phyloP scores from a whole-genome alignment of 306 rosid species.

The Vigna trinervia region DNA sequence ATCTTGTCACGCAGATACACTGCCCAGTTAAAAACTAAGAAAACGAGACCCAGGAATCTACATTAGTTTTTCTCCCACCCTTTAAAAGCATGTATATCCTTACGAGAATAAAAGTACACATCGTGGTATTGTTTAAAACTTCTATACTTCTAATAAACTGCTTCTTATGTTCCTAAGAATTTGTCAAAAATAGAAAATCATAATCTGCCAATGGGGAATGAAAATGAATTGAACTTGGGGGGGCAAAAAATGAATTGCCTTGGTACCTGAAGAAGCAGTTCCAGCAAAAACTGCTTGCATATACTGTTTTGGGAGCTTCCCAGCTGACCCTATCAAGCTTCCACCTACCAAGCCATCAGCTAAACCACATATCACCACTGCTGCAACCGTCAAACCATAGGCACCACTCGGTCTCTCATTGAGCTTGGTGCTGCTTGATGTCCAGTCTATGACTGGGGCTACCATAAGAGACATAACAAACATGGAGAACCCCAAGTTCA shows the following conservation, averaged over 20 bases:
- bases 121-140: conserved; percentile 28
- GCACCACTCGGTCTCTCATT: conserved; percentile 53
- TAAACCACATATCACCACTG: conserved; percentile 52
- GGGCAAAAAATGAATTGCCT: conserved; percentile 9
- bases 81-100: conserved; percentile 43
- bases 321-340: conserved; percentile 94
- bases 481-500: conserved; percentile 59
- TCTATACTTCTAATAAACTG: conserved; percentile 23
- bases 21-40: conserved; percentile 22
- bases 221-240: conserved; percentile 36
- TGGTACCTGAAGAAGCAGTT: conserved; percentile 90
- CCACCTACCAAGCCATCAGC: conserved; percentile 89
- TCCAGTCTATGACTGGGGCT: conserved; percentile 72
- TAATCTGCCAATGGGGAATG: conserved; percentile 27
- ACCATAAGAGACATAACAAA: conserved; percentile 70
- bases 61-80: background rate
- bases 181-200: conserved; percentile 35
- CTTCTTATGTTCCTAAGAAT: conserved; percentile 3
- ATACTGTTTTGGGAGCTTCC: conserved; percentile 82
- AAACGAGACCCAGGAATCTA: conserved; percentile 41
- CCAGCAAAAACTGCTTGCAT: conserved; percentile 99
- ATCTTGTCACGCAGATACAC: conserved; percentile 26
- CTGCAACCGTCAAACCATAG: conserved; percentile 56
- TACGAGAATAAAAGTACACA: conserved; percentile 31
- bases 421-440: conserved; percentile 37